These are phyloP conservation scores for Boletus sensibilis DNA, from an alignment of 768 basidiomycete genomes.

Conservation along the genomic window DNA sequence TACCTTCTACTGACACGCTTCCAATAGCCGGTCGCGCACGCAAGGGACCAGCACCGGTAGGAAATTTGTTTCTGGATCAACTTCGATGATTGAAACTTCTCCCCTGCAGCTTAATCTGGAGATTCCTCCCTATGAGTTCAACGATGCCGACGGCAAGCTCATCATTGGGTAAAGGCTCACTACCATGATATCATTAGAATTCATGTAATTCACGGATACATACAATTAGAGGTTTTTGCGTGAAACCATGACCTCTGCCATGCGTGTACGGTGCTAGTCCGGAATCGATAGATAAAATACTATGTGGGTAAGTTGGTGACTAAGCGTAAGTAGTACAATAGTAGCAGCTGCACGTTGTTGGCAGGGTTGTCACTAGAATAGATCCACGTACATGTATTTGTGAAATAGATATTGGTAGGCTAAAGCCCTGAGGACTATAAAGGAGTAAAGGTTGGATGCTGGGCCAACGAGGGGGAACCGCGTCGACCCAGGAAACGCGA, in stretches of 20 bases:
- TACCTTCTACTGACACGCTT: conserved; percentile 14
- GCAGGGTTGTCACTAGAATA: background rate
- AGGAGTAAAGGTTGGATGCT: conserved; percentile 2
- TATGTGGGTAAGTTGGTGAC: background rate
- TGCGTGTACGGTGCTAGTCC: too few species aligned
- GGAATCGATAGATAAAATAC: background rate
- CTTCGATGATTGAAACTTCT: conserved; percentile 10
- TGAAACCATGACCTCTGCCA: conserved; percentile 1
- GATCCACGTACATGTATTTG: background rate
- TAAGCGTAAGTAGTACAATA: background rate
- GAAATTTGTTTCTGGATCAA: conserved; percentile 5
- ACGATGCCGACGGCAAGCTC: conserved; percentile 83
- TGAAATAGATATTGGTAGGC: background rate
- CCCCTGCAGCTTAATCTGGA: conserved; percentile 81
- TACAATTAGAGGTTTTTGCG: conserved; percentile 23
- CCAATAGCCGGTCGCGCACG: conserved; percentile 84
- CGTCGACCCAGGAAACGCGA: conserved; percentile 24
- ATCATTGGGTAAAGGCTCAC: conserved; percentile 64
- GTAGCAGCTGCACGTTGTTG: background rate
- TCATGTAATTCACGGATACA: conserved; percentile 20
- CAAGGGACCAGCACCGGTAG: conserved; percentile 94
- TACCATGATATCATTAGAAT: conserved; percentile 11
- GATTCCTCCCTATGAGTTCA: conserved; percentile 85
- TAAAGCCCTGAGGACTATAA: background rate
- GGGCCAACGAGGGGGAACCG: conserved; percentile 6